These are phyloP conservation scores for Physaria fendleri DNA, from an alignment of 345 rosid species.

Conservation along the genomic window DNA sequence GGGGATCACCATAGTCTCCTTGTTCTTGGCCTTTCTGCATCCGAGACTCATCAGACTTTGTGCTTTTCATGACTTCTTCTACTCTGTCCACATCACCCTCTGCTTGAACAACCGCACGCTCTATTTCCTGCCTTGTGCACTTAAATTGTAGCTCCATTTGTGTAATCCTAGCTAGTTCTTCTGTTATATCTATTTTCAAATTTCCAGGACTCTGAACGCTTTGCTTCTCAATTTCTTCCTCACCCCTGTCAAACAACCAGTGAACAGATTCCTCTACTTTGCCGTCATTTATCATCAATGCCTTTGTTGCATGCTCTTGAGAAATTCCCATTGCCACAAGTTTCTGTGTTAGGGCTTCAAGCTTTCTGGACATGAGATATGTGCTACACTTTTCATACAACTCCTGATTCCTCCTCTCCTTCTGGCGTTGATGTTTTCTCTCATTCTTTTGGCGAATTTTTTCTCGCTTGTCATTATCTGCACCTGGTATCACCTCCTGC, in stretches of 20 bases:
- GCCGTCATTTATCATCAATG: slow-evolving; percentile 82
- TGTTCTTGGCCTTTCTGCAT: too few species aligned
- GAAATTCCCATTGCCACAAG: slow-evolving; percentile 84
- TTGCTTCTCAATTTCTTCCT: slow-evolving; percentile 49
- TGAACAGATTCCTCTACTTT: slow-evolving; percentile 79
- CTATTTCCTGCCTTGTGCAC: slow-evolving; percentile 76
- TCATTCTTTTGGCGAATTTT: slow-evolving; percentile 87
- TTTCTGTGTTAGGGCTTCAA: slow-evolving; percentile 76
- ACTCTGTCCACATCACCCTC: slow-evolving; percentile 78
- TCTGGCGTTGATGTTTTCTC: slow-evolving; percentile 89
- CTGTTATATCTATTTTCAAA: slow-evolving; percentile 76
- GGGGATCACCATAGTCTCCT: slow-evolving; percentile 57
- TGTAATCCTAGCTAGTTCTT: slow-evolving; percentile 69
- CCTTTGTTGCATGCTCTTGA: slow-evolving; percentile 75
- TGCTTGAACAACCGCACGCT: slow-evolving; percentile 63
- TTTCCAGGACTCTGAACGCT: slow-evolving; percentile 37
- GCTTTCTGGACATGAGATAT: slow-evolving; percentile 85
- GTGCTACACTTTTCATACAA: slow-evolving; percentile 68
- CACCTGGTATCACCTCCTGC: slow-evolving; percentile 61
- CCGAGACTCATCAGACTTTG: slow-evolving; percentile 50
- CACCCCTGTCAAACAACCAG: slow-evolving; percentile 75
- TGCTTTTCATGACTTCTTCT: slow-evolving; percentile 39
- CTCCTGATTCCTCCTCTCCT: slow-evolving; percentile 84
- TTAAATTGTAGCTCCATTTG: slow-evolving; percentile 53
- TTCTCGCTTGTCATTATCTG: slow-evolving; percentile 77